These are phyloP conservation scores for Pseudoperonospora humuli DNA, from an alignment of 352 stramenopile species.

Conservation along the genomic window DNA sequence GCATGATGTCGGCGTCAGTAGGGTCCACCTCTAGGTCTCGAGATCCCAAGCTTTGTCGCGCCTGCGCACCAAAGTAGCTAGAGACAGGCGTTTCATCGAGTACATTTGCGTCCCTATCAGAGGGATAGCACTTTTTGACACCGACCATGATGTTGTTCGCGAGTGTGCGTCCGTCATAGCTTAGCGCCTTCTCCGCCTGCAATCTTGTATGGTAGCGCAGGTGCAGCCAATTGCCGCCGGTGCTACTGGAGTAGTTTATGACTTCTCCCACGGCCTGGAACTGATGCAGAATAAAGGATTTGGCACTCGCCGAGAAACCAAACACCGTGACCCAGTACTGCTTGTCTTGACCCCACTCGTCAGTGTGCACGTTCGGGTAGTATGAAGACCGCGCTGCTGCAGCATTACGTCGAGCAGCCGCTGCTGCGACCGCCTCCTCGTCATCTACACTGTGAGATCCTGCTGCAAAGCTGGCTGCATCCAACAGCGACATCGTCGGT, in stretches of 20 bases:
- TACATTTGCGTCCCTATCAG: conserved; percentile 45
- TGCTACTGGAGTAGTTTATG: conserved; percentile 53
- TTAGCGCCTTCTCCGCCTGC: conserved; percentile 75
- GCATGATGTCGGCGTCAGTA: conserved; percentile 75
- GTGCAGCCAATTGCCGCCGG: conserved; percentile 70
- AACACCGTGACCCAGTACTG: conserved; percentile 83
- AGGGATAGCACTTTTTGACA: conserved; percentile 71
- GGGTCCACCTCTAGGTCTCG: conserved; percentile 68
- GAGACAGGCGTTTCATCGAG: conserved; percentile 49
- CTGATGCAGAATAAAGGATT: conserved; percentile 59
- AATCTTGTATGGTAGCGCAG: conserved; percentile 71
- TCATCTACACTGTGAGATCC: conserved; percentile 21
- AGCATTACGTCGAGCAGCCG: conserved; percentile 14
- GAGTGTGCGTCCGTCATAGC: conserved; percentile 56
- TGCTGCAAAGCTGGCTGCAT: conserved; percentile 34
- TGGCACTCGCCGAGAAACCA: conserved; percentile 57
- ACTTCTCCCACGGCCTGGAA: conserved; percentile 74
- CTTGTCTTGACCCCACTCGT: conserved; percentile 72
- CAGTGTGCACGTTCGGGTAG: conserved; percentile 46
- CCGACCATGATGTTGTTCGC: conserved; percentile 68
- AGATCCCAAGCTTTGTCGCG: conserved; percentile 38
- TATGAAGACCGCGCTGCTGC: conserved; percentile 21
- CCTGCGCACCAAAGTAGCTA: conserved; percentile 41
- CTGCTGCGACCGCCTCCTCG: conserved; percentile 17
- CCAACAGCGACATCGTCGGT: conserved; percentile 50